phyloP scores from a whole-genome alignment of 2,329 filamentous ascomycete species.

The Claviceps fusiformis region DNA sequence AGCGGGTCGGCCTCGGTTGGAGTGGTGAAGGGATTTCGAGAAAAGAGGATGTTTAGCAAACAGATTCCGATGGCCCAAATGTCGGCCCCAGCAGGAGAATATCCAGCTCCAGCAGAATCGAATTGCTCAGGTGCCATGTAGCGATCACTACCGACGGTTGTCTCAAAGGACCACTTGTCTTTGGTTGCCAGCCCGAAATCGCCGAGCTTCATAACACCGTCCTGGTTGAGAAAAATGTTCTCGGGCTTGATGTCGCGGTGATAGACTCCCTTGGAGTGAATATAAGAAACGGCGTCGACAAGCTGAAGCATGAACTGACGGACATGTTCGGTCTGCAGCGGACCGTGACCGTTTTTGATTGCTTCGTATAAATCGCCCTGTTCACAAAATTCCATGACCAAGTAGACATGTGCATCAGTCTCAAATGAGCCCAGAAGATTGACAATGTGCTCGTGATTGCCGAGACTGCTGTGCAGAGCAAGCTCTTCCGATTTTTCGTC shows the following conservation, averaged over 20 bases:
- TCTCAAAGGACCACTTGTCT: constrained; percentile 81
- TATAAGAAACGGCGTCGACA: constrained; percentile 75
- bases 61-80: constrained; percentile 97
- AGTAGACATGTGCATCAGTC: constrained; percentile 76
- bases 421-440: constrained; percentile 86
- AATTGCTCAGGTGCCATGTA: constrained; percentile 99
- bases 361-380: constrained; percentile 96
- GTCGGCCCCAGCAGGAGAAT: constrained; percentile 86
- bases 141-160: constrained; percentile 88
- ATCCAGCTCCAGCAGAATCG: constrained; percentile 73
- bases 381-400: constrained; percentile 89
- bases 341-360: constrained; percentile 77
- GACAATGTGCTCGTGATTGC: constrained; percentile 79
- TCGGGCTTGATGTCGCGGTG: constrained; percentile 99
- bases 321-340: constrained; percentile 89
- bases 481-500: constrained; percentile 77
- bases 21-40: constrained; percentile 86
- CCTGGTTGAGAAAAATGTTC: constrained; percentile 88
- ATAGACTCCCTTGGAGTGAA: constrained; percentile 82
- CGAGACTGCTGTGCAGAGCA: constrained; percentile 65
- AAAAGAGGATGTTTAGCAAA: constrained; percentile 90
- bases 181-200: constrained; percentile 90
- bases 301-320: constrained; percentile 95
- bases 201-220: constrained; percentile 86
- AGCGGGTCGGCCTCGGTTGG: constrained; percentile 84